phyloP scores from a whole-genome alignment of 768 basidiomycete species.

The Calocera viscosa region DNA sequence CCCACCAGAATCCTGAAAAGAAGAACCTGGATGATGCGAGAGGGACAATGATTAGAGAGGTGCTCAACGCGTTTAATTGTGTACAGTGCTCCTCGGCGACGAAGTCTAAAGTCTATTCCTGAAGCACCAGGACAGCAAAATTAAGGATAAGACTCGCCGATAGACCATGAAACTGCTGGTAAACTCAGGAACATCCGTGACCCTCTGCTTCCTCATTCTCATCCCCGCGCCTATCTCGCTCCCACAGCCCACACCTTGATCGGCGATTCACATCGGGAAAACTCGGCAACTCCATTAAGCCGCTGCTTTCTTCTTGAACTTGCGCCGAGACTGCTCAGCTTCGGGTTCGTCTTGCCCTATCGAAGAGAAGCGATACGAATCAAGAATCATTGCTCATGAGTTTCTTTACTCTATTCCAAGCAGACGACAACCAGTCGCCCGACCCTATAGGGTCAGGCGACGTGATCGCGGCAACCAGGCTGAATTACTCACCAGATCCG shows the following conservation, averaged over 20 bases:
- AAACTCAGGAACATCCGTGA: background rate
- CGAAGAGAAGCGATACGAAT: background rate
- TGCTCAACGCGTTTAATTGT: background rate
- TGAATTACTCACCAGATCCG: background rate
- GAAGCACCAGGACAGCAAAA: background rate
- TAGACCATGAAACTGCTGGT: background rate
- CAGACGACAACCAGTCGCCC: slow-evolving; percentile 58
- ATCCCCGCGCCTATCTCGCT: background rate
- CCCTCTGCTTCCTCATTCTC: background rate
- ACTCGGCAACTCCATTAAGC: background rate
- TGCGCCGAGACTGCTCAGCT: background rate
- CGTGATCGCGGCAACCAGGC: background rate
- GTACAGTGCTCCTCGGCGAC: background rate
- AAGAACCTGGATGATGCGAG: background rate
- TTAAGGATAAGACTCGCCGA: background rate
- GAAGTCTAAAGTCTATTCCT: slow-evolving; percentile 7
- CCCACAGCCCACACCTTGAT: too few relatives aligned
- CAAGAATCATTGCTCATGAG: slow-evolving; percentile 39
- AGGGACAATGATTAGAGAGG: background rate
- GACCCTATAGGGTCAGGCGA: slow-evolving; percentile 13
- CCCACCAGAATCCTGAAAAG: slow-evolving; percentile 3
- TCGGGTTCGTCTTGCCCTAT: background rate
- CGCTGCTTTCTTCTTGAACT: background rate
- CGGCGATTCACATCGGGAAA: background rate
- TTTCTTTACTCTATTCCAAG: slow-evolving; percentile 53